A percentile compares a stretch with the other conserved stretches of the same genome.
phyloP scores from a whole-genome alignment of 2,329 filamentous ascomycete species.

The Aureobasidium sp. region DNA sequence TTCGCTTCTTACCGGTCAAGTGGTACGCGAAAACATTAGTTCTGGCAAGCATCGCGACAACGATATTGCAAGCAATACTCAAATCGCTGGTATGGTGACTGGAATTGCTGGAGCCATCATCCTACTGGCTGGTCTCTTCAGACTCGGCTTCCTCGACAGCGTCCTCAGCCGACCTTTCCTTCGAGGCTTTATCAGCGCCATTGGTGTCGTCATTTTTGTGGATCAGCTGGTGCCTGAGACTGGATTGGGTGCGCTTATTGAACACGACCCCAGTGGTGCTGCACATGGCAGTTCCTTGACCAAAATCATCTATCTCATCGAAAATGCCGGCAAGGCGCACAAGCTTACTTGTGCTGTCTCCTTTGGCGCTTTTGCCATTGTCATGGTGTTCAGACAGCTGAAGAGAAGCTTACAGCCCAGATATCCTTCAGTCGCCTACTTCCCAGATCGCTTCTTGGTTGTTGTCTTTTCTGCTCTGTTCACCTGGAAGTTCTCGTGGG shows the following conservation, averaged over 20 bases:
- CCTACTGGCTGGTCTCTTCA: constrained; percentile 74
- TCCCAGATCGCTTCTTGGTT: constrained; percentile 86
- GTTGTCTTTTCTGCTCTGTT: constrained; percentile 79
- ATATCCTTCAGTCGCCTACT: constrained; percentile 73
- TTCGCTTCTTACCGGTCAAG: constrained; percentile 79
- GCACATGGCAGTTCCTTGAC: constrained; percentile 79
- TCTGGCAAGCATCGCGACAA: constrained; percentile 58
- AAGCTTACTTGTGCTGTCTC: constrained; percentile 69
- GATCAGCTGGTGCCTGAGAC: constrained; percentile 91
- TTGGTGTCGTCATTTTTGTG: constrained; percentile 91
- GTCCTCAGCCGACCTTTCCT: constrained; percentile 89
- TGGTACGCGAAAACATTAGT: constrained; percentile 71
- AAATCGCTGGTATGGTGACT: constrained; percentile 80
- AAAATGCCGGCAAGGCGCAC: constrained; percentile 61
- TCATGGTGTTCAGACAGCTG: constrained; percentile 72
- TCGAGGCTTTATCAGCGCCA: constrained; percentile 91
- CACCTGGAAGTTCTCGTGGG: constrained; percentile 70
- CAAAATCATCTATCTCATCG: constrained; percentile 73
- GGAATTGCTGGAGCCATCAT: constrained; percentile 84
- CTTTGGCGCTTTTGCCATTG: constrained; percentile 71
- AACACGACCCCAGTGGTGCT: constrained; percentile 49
- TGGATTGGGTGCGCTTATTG: constrained; percentile 63
- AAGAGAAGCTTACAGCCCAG: constrained; percentile 75
- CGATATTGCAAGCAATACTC: constrained; percentile 65
- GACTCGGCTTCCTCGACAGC: constrained; percentile 88